Conservation (phyloP, 2,329 filamentous ascomycete species). For the Cytospora chrysosperma region DNA sequence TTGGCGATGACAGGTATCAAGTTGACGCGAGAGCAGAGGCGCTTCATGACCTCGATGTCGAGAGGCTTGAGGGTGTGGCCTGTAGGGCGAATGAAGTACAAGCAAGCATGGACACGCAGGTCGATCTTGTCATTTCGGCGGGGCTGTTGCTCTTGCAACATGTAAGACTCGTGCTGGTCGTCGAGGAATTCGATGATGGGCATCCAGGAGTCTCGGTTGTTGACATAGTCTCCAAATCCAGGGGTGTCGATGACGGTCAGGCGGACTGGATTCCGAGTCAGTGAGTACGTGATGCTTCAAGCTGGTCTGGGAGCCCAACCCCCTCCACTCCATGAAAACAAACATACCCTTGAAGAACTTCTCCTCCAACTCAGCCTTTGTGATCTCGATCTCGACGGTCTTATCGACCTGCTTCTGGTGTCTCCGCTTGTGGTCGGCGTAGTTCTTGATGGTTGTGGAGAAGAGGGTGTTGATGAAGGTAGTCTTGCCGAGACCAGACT, state of each 20-base stretch:
- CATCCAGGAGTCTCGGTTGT: conserved; percentile 99
- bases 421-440: conserved; percentile 98
- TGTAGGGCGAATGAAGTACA: conserved; percentile 99
- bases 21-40: conserved; percentile 96
- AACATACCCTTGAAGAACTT: conserved; percentile 98
- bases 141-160: conserved; percentile 99
- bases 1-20: conserved; percentile 98
- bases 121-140: conserved; percentile 98
- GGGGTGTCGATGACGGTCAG: conserved; percentile 98
- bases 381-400: conserved; percentile 99
- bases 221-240: conserved; percentile 99
- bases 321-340: not conserved
- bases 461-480: conserved; percentile 99
- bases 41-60: conserved; percentile 99
- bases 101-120: conserved; percentile 93
- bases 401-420: conserved; percentile 99
- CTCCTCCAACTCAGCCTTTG: conserved; percentile 98
- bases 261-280: conserved; percentile 63
- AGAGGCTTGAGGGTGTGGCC: conserved; percentile 98
- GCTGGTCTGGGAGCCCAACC: conserved; percentile 1
- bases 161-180: conserved; percentile 99
- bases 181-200: conserved; percentile 99
- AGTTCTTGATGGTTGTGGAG: conserved; percentile 99
- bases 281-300: conserved; percentile 24
- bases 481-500: conserved; percentile 97